A percentile compares a stretch with the other conserved stretches of the same genome.
phyloP scores from a whole-genome alignment of 306 rosid species.

The Vigna trinervia region DNA sequence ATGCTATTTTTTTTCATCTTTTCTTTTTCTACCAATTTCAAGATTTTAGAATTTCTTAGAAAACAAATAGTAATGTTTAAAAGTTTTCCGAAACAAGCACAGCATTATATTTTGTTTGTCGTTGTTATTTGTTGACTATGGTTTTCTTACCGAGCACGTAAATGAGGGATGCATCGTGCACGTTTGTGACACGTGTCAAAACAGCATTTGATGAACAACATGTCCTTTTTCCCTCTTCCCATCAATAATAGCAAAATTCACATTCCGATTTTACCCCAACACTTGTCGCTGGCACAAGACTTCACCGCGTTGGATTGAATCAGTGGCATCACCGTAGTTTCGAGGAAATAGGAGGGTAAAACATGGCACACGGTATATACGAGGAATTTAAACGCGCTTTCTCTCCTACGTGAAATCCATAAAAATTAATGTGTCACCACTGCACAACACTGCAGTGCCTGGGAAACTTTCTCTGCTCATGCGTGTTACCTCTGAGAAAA shows the following conservation, averaged over 20 bases:
- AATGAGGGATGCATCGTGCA: slow-evolving; percentile 3
- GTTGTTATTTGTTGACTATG: not conserved
- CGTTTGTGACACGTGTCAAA: slow-evolving; percentile 31
- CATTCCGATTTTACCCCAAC: not conserved
- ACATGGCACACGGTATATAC: slow-evolving; percentile 52
- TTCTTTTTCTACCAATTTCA: not conserved
- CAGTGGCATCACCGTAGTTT: slow-evolving; percentile 38
- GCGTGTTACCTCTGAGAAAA: not conserved
- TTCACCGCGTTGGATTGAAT: not conserved
- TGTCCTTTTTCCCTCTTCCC: not conserved
- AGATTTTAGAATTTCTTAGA: no score
- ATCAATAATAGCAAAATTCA: not conserved
- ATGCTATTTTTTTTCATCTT: no score
- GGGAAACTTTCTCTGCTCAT: slow-evolving; percentile 1
- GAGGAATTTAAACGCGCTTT: slow-evolving; percentile 54
- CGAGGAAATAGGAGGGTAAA: not conserved
- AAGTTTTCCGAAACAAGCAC: not conserved
- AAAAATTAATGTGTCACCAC: not conserved
- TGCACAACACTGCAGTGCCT: slow-evolving; percentile 9
- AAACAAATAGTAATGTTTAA: not conserved
- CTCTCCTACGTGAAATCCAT: not conserved
- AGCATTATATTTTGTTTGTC: not conserved
- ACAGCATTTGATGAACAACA: slow-evolving; percentile 36
- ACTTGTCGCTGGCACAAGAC: not conserved
- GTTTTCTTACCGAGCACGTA: slow-evolving; percentile 54